Evolutionary conservation across 192 early-diverging fungal species (phyloP), one percentile per base, ranked within the genome.

Genomic region (Cladochytrium replicatum): DNA sequence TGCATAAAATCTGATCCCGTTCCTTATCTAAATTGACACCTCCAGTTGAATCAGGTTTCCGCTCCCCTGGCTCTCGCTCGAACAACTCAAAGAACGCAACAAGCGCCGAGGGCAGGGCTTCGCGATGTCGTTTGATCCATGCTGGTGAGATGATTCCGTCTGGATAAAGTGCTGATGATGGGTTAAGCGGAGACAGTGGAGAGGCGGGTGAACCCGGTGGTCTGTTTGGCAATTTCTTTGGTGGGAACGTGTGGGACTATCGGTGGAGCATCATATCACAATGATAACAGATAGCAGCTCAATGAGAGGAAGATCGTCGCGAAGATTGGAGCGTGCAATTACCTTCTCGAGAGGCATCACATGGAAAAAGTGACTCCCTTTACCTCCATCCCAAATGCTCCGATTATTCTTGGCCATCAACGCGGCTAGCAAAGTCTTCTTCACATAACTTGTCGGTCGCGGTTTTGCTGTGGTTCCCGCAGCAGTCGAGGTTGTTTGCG

Each of bases 141-240:
- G 54, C 29, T 0, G 85, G 75, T 0, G 72, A 61, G 55, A 93
- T 79, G n/a, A 93, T 58, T 15, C 90, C 90, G 63, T 90, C 86
- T 0, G 90, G 88, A 69, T 81, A 72, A 41, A 90, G 50, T 7
- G 85, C 79, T 4, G 90, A 93, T 3, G 62, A 51, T 4, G 70
- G 67, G 17, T 63, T 68, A 0, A 77, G 58, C 3, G 89, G 89
- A 2, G 88, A 89, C 13, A 91, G 52, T 5, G 68, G 43, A 11
- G 81, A 82, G 53, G 68, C 75, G 57, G 21, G 48, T 44, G 4
- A 28, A 32, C 50, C 27, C 32, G 30, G 29, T 49, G 43, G 54
- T 6, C n/a, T 15, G 26, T 31, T 22, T 4, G 38, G 22, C 2
- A 27, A 43, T 28, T 50, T 60, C 13, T 47, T 38, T 9, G 57